phyloP scores from a whole-genome alignment of 1,284 basidiomycete species.

The Coniophora puteana region DNA sequence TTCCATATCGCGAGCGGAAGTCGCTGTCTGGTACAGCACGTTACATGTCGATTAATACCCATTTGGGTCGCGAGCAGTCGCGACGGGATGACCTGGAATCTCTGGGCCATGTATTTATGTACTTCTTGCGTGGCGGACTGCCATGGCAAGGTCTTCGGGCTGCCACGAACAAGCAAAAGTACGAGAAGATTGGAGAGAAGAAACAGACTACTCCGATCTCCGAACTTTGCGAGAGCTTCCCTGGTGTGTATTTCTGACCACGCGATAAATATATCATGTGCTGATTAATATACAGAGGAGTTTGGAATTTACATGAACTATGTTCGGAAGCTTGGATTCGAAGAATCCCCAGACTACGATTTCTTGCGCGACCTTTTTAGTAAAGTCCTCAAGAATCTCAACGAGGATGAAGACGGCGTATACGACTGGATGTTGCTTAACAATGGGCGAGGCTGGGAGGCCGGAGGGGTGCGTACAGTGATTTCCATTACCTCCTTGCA shows the following conservation, averaged over 20 bases:
- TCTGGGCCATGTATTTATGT: slow-evolving; percentile 97
- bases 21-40: slow-evolving; percentile 96
- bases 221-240: slow-evolving; percentile 95
- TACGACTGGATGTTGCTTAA: slow-evolving; percentile 99
- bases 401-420: slow-evolving; percentile 89
- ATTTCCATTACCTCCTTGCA: slow-evolving; percentile 10
- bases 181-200: slow-evolving; percentile 98
- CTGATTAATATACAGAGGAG: slow-evolving; percentile 62
- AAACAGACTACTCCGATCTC: slow-evolving; percentile 92
- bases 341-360: slow-evolving; percentile 96
- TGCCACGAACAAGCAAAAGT: slow-evolving; percentile 97
- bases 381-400: slow-evolving; percentile 86
- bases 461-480: slow-evolving; percentile 53
- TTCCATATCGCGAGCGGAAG: slow-evolving; percentile 98
- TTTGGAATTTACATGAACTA: slow-evolving; percentile 98
- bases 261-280: no score
- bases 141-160: slow-evolving; percentile 96
- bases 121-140: slow-evolving; percentile 89
- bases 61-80: slow-evolving; percentile 88
- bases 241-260: slow-evolving; percentile 55
- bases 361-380: slow-evolving; percentile 93
- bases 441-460: slow-evolving; percentile 85
- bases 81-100: slow-evolving; percentile 93
- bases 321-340: slow-evolving; percentile 92
- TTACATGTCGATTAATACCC: slow-evolving; percentile 99